Conservation (phyloP, 768 basidiomycete genomes). For the Gautieria morchelliformis region DNA sequence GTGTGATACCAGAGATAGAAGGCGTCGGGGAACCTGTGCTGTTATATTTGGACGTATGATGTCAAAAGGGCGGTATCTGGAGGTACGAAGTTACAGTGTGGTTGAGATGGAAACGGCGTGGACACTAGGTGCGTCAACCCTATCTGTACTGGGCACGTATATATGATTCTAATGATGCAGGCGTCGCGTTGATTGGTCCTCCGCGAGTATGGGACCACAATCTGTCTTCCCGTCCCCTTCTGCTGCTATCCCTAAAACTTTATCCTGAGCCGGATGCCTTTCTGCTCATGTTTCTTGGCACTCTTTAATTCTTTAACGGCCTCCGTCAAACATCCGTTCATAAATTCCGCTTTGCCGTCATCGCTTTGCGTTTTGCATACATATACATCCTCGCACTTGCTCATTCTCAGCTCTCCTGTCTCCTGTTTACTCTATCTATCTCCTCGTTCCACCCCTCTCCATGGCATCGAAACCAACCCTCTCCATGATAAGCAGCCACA, state of each 20-base stretch:
- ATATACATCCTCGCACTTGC: background rate
- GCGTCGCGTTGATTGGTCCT: background rate
- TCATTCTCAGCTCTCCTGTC: background rate
- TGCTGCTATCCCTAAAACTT: background rate
- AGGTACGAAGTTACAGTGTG: background rate
- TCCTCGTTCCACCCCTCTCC: background rate
- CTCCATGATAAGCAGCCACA: background rate
- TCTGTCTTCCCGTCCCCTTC: background rate
- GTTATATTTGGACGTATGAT: slow-evolving; percentile 80
- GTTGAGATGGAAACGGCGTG: background rate
- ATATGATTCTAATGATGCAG: background rate
- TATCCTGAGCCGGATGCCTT: background rate
- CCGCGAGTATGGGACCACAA: background rate
- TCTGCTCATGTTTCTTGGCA: background rate
- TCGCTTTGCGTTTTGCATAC: background rate
- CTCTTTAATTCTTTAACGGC: background rate
- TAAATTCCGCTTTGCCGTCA: background rate
- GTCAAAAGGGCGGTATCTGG: background rate
- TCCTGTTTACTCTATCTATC: background rate
- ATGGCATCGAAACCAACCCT: background rate
- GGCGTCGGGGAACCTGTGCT: slow-evolving; percentile 93
- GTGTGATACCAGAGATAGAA: slow-evolving; percentile 95
- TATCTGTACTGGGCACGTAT: background rate
- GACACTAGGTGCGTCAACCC: background rate
- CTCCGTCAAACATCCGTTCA: background rate